Evolutionary conservation across 768 basidiomycete species (phyloP), one percentile per base, ranked within the genome.

Genomic region (Pseudohyphozyma bogoriensis): DNA sequence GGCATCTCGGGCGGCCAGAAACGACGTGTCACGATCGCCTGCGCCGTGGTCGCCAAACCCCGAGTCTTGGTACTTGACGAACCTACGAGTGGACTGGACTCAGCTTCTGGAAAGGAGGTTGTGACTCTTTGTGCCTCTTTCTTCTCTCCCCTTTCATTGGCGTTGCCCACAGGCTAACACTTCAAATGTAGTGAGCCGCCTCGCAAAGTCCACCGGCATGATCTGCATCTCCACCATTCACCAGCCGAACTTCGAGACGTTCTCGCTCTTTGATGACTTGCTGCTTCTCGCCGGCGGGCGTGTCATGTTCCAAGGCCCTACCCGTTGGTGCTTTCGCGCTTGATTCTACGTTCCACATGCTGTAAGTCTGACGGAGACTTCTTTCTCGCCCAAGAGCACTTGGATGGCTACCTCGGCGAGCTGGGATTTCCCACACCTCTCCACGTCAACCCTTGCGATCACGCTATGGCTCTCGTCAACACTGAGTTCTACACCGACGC

Each of bases 1-100:
- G 84, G 83, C 2, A 80, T 85, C 39, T 81, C 80, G 26, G 83
- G 82, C 11, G 82, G 85, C 4, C 83, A 86, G 70, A 83, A 82
- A 66, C 77, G 84, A n/a, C 77, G 80, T 8, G 79, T 81, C 8
- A 79, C 80, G 15, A 79, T 82, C 45, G 84, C 81, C 13, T 80
- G 79, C 64, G 78, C 80, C 3, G 77, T 84, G 70, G 82, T 85
- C 39, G 79, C 81, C 22, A 76, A 77, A 42, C 83, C 83, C 59
- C 77, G 79, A 6, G 78, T 86, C 12, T 72, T 85, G 29, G 76
- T 84, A 50, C 76, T 85, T 3, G 84, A 86, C 63, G 83, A 83
- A 67, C 80, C 81, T 2, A 82, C 81, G 2, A 79, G 78, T 29
- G 81, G 81, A 20, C 73, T 82, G 12, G 81, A 80, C 67, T 78